Conservation (phyloP, 2,329 filamentous ascomycete genomes). For the Alternaria burnsii region DNA sequence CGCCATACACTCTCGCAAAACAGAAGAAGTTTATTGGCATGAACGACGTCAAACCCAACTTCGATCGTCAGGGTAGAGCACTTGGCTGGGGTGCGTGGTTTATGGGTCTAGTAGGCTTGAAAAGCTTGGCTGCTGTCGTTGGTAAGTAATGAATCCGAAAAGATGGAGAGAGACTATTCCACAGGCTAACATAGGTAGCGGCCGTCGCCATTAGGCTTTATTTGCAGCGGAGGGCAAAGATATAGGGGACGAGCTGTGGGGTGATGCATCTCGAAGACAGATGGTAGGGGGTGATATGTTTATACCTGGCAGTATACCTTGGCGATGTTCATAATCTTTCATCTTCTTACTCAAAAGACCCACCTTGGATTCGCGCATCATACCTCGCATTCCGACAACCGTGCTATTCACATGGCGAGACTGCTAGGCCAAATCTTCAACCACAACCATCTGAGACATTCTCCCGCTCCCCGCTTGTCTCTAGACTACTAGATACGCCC, state of each 20-base stretch:
- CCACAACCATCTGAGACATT: not conserved
- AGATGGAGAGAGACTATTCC: not conserved
- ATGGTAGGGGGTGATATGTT: not conserved
- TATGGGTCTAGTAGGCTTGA: conserved; percentile 39
- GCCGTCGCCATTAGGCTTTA: conserved; percentile 13
- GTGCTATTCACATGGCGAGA: not conserved
- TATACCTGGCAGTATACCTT: not conserved
- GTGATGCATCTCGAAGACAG: not conserved
- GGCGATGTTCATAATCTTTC: not conserved
- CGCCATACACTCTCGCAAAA: conserved; percentile 66
- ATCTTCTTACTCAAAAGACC: too few species aligned
- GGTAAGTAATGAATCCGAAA: conserved; percentile 44
- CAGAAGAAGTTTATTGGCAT: conserved; percentile 60
- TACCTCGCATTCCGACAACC: not conserved
- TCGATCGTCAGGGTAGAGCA: conserved; percentile 64
- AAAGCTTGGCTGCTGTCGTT: conserved; percentile 41
- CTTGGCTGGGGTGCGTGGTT: conserved; percentile 48
- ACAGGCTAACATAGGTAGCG: conserved; percentile 9
- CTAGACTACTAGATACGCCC: not conserved
- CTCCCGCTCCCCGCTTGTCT: not conserved
- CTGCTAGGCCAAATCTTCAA: not conserved
- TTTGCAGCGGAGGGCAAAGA: conserved; percentile 13
- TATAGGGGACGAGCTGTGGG: not conserved
- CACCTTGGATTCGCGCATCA: not conserved
- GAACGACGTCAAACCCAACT: conserved; percentile 64